phyloP scores from a whole-genome alignment of 352 stramenopile genomes.

The Phytopythium ostracodes region DNA sequence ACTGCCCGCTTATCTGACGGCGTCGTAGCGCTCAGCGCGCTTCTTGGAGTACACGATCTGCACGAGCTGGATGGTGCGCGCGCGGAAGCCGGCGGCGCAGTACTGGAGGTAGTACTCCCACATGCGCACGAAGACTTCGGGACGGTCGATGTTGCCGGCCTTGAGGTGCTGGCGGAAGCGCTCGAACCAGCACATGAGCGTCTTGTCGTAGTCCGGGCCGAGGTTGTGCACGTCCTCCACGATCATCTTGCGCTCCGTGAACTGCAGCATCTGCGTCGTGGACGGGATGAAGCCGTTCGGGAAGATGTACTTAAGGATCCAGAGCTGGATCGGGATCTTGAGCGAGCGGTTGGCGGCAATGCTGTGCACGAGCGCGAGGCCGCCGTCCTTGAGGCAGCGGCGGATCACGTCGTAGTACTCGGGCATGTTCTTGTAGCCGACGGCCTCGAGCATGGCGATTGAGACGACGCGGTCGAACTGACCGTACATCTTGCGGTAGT shows the following conservation, averaged over 20 bases:
- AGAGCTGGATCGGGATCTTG: constrained; percentile 79
- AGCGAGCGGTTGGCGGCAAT: constrained; percentile 82
- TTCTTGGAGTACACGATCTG: constrained; percentile 88
- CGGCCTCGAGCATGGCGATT: constrained; percentile 88
- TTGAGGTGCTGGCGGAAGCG: constrained; percentile 83
- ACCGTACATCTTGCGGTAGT: constrained; percentile 87
- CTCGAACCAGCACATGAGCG: constrained; percentile 85
- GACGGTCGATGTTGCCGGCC: constrained; percentile 70
- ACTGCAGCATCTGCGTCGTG: constrained; percentile 66
- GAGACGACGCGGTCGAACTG: constrained; percentile 88
- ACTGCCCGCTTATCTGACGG: constrained; percentile 52
- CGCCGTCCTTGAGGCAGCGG: constrained; percentile 78
- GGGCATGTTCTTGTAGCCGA: constrained; percentile 87
- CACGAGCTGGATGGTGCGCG: constrained; percentile 79
- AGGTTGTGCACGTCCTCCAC: constrained; percentile 86
- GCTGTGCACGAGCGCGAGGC: constrained; percentile 75
- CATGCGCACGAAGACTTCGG: constrained; percentile 84
- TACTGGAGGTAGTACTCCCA: constrained; percentile 90
- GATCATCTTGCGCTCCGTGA: constrained; percentile 76
- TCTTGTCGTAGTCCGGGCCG: constrained; percentile 88
- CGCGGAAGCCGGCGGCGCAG: constrained; percentile 87
- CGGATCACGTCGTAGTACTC: constrained; percentile 83
- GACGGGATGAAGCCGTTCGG: constrained; percentile 85
- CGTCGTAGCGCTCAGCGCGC: constrained; percentile 70
- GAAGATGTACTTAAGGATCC: constrained; percentile 92